Base-by-base conservation (phyloP, 495 filamentous ascomycete genomes). In the Podospora bellae-mahoneyi region DNA sequence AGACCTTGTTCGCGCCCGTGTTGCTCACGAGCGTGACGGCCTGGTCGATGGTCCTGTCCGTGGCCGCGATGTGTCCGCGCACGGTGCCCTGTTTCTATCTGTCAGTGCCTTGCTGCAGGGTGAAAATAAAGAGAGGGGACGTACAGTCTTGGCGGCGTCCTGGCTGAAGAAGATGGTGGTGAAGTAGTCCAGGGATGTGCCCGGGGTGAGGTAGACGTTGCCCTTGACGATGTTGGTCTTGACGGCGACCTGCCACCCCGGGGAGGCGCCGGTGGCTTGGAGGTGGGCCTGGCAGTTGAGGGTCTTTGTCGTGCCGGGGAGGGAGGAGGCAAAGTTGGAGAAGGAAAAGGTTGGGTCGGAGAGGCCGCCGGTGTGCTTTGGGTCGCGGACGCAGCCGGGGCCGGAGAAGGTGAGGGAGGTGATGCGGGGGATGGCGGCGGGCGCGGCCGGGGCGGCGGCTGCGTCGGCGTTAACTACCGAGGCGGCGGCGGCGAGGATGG, bases 211-310 rank as follows among this genome's bases (percentile, higher is more conserved):
- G 2, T 72, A 69, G 7, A 78, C 62, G 60, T 75, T 78, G n/a
- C 79, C 78, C 20, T 66, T 68, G 60, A 81, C 74, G 53, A 26
- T 63, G 56, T 77, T 79, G 66, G 74, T 70, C 57, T 68, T 70
- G 64, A 82, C 66, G 28, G 77, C 75, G 28, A 80, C 72, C 76
- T 82, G 80, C 80, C 80, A 82, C n/a, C 80, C 80, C 2, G 78
- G 64, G 32, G 71, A 69, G 19, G 72, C 66, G 27, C 78, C 78
- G 18, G 71, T 55, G 26, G 76, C 71, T 60, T 76, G 70, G 53
- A 82, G 65, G 66, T 81, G 79, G 1, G 73, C 72, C 70, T 82
- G 75, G 78, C 80, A 82, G 76, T 78, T 79, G 28, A 76, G 69
- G 4, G 74, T 79, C 60, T 68, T 53, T 70, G 69, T 74, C 58